Evolutionary conservation across 2,329 filamentous ascomycete species (phyloP), one percentile per base, ranked within the genome.

Genomic region (Monilinia polystroma): DNA sequence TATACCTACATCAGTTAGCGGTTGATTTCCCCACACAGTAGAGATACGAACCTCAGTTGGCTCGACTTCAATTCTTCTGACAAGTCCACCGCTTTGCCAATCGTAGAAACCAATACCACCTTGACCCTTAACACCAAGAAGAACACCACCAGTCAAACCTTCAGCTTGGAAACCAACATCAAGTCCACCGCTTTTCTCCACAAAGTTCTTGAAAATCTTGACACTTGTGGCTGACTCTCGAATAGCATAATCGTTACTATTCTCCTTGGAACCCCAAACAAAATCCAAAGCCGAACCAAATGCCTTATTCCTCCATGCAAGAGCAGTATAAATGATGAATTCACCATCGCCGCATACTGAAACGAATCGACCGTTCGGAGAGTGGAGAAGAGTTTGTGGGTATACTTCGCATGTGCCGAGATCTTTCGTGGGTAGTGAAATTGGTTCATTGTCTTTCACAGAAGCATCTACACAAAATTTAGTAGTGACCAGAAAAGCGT

Each of bases 171-270:
- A 99, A 14, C 93, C 93, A 65, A 98, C 92, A 77, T 99, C 94
- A 43, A 99, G 83, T 12, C 93, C 92, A 67, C 91, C 92, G 38
- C 84, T 81, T 80, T 96, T 94, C 78, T 98, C 95, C 72, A 93
- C 90, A 81, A 99, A 98, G 80, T 98, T 98, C 98, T 95, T 94
- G 84, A 95, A 98, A 47, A 98, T 88, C 83, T 97, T 97, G 75
- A 99, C 93, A 75, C 91, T 96, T 59, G 94, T 97, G 38, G 90
- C 81, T 5, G 93, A 97, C 80, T 99, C 95, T 47, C 95, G 90
- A 73, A 99, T 98, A 51, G 95, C 95, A 76, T 96, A 98, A 78
- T 99, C 95, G 78, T 97, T 98, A 81, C 92, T 96, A 80, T 97
- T 97, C 67, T 97, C 94, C 80, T 97, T 97, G 55, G 91, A 92